Conservation (phyloP, 176 grass and related monocot species). For the Dactylis glomerata region DNA sequence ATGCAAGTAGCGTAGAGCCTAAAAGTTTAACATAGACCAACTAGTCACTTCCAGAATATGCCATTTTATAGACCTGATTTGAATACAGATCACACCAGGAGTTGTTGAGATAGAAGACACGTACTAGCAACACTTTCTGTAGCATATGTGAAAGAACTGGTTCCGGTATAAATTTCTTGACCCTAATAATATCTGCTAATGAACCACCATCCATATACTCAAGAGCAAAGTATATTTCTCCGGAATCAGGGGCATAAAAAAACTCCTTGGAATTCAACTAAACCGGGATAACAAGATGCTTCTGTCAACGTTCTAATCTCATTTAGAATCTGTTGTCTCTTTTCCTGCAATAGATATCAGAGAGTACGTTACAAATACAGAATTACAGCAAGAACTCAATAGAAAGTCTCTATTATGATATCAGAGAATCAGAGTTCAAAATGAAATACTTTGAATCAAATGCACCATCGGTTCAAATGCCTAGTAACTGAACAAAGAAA, state of each 20-base stretch:
- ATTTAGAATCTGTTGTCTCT: conserved; percentile 86
- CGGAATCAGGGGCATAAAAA: conserved; percentile 90
- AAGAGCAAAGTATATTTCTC: conserved; percentile 88
- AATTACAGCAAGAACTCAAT: conserved; percentile 45
- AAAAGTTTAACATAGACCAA: conserved; percentile 28
- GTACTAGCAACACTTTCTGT: conserved; percentile 78
- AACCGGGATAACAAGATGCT: conserved; percentile 67
- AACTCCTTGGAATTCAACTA: conserved; percentile 92
- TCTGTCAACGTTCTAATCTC: conserved; percentile 89
- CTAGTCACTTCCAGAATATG: conserved; percentile 8
- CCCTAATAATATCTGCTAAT: conserved; percentile 74
- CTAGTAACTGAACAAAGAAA: neutral
- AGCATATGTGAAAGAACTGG: conserved; percentile 75
- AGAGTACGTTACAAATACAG: conserved; percentile 40
- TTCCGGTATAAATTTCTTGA: conserved; percentile 82
- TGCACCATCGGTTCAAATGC: neutral
- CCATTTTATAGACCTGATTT: conserved; percentile 19
- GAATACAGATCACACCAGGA: conserved; percentile 19
- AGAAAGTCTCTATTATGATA: conserved; percentile 55
- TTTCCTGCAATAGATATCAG: conserved; percentile 69
- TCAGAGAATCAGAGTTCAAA: conserved; percentile 56
- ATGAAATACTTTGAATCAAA: neutral
- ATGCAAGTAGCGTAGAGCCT: conserved; percentile 92
- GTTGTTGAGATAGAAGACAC: conserved; percentile 27
- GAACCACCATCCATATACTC: conserved; percentile 99